Conservation (phyloP, 805 yeast species). For the Brettanomyces naardenensis region DNA sequence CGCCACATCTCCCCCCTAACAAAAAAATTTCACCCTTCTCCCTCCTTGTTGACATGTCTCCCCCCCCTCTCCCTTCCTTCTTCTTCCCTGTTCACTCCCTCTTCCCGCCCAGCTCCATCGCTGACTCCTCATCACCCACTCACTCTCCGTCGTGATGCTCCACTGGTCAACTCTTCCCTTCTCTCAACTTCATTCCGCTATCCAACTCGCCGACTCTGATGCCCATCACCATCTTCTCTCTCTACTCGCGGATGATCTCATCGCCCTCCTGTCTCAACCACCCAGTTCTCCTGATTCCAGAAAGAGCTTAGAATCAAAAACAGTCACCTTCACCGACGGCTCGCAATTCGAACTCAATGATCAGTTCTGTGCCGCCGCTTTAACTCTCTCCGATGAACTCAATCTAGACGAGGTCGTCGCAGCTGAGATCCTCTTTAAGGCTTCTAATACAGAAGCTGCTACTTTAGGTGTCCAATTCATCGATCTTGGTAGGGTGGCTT, state of each 20-base stretch:
- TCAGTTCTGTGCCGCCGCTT: conserved; percentile 53
- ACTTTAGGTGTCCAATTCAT: conserved; percentile 39
- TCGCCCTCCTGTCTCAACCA: conserved; percentile 32
- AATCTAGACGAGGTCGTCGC: conserved; percentile 70
- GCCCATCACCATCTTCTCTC: conserved; percentile 9
- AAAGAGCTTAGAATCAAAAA: conserved; percentile 37
- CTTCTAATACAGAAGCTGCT: conserved; percentile 27
- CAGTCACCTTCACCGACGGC: conserved; percentile 43
- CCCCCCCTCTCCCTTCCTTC: too few species aligned
- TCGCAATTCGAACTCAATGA: conserved; percentile 55
- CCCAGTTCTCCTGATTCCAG: conserved; percentile 40
- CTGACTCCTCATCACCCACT: too few species aligned
- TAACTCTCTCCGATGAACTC: conserved; percentile 53
- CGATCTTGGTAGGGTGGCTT: conserved; percentile 62
- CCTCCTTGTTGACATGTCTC: too few species aligned
- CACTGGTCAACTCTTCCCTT: conserved; percentile 36
- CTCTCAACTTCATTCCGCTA: conserved; percentile 38
- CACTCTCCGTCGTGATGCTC: conserved; percentile 1
- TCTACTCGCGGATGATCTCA: conserved; percentile 38
- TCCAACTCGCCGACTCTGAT: conserved; percentile 24
- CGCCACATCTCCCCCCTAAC: too few species aligned
- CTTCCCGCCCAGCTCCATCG: too few species aligned
- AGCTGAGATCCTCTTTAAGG: conserved; percentile 56
- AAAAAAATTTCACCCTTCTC: too few species aligned
- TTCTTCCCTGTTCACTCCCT: too few species aligned